Base-by-base conservation (phyloP, 306 rosid genomes). In the Rosa chinensis region DNA sequence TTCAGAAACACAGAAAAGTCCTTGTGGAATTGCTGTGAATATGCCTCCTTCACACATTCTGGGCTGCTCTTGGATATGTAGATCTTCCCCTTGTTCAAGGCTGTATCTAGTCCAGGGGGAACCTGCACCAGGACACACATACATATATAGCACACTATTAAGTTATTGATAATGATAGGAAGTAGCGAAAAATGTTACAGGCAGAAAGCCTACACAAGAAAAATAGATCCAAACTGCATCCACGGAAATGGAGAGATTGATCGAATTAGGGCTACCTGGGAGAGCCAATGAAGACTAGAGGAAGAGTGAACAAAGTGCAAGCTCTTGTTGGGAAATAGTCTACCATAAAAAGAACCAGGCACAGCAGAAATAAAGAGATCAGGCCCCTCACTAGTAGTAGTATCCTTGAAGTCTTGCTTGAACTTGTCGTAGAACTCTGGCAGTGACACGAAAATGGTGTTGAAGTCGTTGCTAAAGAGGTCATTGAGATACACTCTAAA, bases 201-300 rank as follows among this genome's bases (percentile, higher is more conserved):
- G 47, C 47, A 7, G 55, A 20, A 17, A 43, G 47, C 10, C 47
- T 43, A 43, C 47, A 43, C 8, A 42, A 42, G 45, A 5, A 42
- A 42, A 5, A 42, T 42, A 5, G 6, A 5, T 42, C 45, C 45
- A 42, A 42, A 42, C 45, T 42, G 6, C 45, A 42, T 42, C 8
- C 8, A 42, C 45, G 8, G 47, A 43, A 43, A 43, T 43, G 47
- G 9, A 10, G 10, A 43, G 47, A 43, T 43, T 6, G 47, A 10
- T 43, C 47, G 47, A 43, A 43, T 43, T 43, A 43, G 62, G 66
- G 66, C 4, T 21, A 59, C 66, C 87, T 82, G 87, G 82, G 94
- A 92, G 73, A 90, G 94, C 94, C 97, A 92, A 67, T 92, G 94
- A 66, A 92, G 89, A 63, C 93, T 92, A 23, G 94, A 86, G 79